phyloP scores from a whole-genome alignment of 495 filamentous ascomycete species.

The Hypomontagnella submonticulosa region DNA sequence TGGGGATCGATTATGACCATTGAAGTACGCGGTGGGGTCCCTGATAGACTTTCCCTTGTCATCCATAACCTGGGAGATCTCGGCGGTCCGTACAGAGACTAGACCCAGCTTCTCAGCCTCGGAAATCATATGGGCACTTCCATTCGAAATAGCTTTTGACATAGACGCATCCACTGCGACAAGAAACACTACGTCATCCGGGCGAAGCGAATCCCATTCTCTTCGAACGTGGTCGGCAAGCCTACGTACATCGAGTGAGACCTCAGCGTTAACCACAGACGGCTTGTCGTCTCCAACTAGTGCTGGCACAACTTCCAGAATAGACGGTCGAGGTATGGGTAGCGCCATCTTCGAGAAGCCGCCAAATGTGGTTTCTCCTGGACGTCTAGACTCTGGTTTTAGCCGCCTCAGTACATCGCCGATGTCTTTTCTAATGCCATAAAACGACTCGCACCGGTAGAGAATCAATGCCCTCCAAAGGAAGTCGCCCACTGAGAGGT shows the following conservation, averaged over 20 bases:
- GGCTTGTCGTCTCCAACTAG: slow-evolving; percentile 87
- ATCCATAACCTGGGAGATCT: slow-evolving; percentile 88
- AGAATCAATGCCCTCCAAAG: slow-evolving; percentile 92
- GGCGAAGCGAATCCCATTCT: slow-evolving; percentile 92
- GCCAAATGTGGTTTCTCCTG: slow-evolving; percentile 75
- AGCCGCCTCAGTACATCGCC: slow-evolving; percentile 83
- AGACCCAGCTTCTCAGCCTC: slow-evolving; percentile 72
- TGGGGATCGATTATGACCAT: slow-evolving; percentile 55
- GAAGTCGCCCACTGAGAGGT: slow-evolving; percentile 94
- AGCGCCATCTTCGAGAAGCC: slow-evolving; percentile 94
- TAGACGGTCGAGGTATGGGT: slow-evolving; percentile 84
- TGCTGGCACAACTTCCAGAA: slow-evolving; percentile 86
- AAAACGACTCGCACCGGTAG: slow-evolving; percentile 92
- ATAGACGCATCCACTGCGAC: slow-evolving; percentile 73
- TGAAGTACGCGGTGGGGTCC: slow-evolving; percentile 61
- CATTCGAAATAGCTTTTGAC: slow-evolving; percentile 65
- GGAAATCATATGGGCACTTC: slow-evolving; percentile 57
- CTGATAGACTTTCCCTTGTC: slow-evolving; percentile 83
- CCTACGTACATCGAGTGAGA: slow-evolving; percentile 85
- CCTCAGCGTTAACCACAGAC: slow-evolving; percentile 86
- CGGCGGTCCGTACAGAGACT: slow-evolving; percentile 79
- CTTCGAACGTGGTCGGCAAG: slow-evolving; percentile 76
- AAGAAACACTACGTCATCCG: slow-evolving; percentile 91
- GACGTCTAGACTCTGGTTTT: slow-evolving; percentile 71
- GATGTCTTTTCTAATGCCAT: slow-evolving; percentile 90